Conservation (phyloP, 371 early-diverging fungal genomes). For the Vairimorpha necatrix region DNA sequence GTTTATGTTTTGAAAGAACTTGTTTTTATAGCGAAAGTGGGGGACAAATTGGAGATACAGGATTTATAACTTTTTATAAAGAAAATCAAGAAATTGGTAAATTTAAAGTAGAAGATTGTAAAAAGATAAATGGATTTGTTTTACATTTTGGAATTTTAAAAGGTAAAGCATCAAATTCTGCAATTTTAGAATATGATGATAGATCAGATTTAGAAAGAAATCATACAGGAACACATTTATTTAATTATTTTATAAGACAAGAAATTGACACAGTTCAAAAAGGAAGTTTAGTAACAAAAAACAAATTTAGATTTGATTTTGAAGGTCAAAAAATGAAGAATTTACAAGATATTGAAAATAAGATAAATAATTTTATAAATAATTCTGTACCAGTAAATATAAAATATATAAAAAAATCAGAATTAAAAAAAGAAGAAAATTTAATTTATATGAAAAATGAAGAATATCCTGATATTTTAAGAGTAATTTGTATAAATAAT, state of each 20-base stretch:
- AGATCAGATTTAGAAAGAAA: conserved; percentile 83
- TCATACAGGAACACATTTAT: conserved; percentile 92
- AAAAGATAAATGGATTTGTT: conserved; percentile 86
- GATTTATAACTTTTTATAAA: conserved; percentile 74
- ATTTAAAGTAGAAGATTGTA: conserved; percentile 77
- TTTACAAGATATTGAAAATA: conserved; percentile 73
- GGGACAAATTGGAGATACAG: conserved; percentile 95
- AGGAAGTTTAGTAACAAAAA: conserved; percentile 91
- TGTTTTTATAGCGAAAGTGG: conserved; percentile 97
- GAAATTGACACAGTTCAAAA: conserved; percentile 73
- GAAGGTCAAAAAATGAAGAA: conserved; percentile 73
- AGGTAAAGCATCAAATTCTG: conserved; percentile 70
- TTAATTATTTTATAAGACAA: conserved; percentile 83
- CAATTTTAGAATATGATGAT: conserved; percentile 74
- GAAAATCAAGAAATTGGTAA: conserved; percentile 66
- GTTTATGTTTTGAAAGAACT: conserved; percentile 82
- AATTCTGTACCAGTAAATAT: conserved; percentile 73
- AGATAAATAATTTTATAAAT: conserved; percentile 73
- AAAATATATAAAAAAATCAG: conserved; percentile 69
- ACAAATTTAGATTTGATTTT: conserved; percentile 94
- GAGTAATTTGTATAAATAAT: conserved; percentile 69
- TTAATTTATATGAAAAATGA: conserved; percentile 79
- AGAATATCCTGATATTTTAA: conserved; percentile 69
- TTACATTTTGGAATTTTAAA: conserved; percentile 86
- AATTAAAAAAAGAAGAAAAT: conserved; percentile 87